A percentile compares a stretch with the other conserved stretches of the same genome.
phyloP scores from a whole-genome alignment of 331 rosid genomes.

The Stylosanthes scabra region DNA sequence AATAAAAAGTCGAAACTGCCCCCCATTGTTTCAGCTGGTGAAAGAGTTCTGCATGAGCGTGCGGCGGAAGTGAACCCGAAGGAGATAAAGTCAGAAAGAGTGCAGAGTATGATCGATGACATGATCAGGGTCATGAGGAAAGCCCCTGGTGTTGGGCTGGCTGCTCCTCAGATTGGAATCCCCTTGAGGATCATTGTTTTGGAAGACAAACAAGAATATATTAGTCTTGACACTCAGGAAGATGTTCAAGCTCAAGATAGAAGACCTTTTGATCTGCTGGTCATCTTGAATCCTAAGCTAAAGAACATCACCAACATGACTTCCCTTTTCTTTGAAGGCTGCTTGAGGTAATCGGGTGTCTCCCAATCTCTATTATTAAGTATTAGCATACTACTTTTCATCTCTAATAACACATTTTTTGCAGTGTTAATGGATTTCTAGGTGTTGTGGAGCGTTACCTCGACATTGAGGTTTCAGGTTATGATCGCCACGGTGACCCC shows the following conservation, averaged over 20 bases:
- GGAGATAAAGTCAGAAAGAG: conserved; percentile 72
- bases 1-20: conserved; percentile 45
- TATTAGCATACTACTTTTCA: too few relatives aligned
- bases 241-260: conserved; percentile 68
- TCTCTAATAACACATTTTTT: too few relatives aligned
- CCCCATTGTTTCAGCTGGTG: conserved; percentile 68
- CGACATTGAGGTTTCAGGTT: conserved; percentile 70
- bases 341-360: conserved; percentile 81
- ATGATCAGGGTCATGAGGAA: conserved; percentile 81
- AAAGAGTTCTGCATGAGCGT: conserved; percentile 68
- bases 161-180: conserved; percentile 93
- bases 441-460: conserved; percentile 71
- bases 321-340: conserved; percentile 83
- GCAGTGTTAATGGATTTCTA: conserved; percentile 64
- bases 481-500: conserved; percentile 62
- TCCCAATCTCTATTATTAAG: too few relatives aligned
- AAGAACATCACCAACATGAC: conserved; percentile 66
- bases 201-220: conserved; percentile 71
- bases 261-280: conserved; percentile 81
- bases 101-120: conserved; percentile 88
- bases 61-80: conserved; percentile 50
- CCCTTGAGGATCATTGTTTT: conserved; percentile 77
- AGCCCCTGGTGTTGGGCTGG: conserved; percentile 96
- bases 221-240: conserved; percentile 57
- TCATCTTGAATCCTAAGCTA: conserved; percentile 71